Evolutionary conservation across 495 filamentous ascomycete species (phyloP), one percentile per base, ranked within the genome.

Genomic region (Schizothecium vesticola): DNA sequence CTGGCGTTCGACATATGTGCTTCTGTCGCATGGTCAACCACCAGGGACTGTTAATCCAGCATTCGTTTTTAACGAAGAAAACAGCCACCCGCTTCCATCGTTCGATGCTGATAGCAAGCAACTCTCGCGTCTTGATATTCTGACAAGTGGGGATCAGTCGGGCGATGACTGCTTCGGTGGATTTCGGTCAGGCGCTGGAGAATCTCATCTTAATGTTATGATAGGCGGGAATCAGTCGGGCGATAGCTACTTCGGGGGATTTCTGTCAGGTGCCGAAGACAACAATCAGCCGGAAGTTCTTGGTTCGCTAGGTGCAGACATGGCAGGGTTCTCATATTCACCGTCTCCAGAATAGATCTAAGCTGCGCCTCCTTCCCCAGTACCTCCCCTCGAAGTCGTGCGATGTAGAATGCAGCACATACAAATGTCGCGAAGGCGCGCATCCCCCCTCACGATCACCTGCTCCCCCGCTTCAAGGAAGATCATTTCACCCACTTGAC

Each of bases 401-500:
- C 59, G 59, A 61, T 21, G 59, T 23, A 29, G 16, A 61, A 61
- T 61, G 59, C 59, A 61, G 59, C 10, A 61, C 59, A 61, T 61
- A 61, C 59, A 61, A 61, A 61, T 25, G 28, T 61, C 59, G 59
- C 25, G 59, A 63, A 31, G 61, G 16, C 21, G 29, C 29, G 61
- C 51, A 19, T 23, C 33, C 61, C 24, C 23, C 61, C 33, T 63
- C 51, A 63, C 61, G 33, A 22, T 21, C 51, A 63, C 51, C n/a
- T 63, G 61, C 61, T 63, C 61, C 33, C 61, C 61, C 51, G 43
- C 61, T 31, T 63, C 21, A 51, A 63, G 61, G 33, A 63, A n/a
- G 33, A 63, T 63, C 61, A 63, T 63, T 19, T 63, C 61, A 11
- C 61, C 61, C 29, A 63, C 61, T 63, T 55, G 61, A 63, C 61